Base-by-base conservation (phyloP, 352 stramenopile genomes). In the Phytophthora pisi region DNA sequence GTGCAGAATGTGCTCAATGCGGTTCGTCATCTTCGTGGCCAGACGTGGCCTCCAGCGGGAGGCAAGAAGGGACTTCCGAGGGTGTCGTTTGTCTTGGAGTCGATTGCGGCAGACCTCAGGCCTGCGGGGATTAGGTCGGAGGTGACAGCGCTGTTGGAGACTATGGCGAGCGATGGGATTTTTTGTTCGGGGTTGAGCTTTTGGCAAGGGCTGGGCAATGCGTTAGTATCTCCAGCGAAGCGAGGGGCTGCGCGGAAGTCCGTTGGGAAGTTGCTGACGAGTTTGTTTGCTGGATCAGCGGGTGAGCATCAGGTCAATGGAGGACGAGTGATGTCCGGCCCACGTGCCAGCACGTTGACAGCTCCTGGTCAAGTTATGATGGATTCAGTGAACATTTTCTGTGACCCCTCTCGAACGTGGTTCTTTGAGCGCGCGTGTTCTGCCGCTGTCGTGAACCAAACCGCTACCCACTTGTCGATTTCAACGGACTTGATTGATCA, bases 181-280 rank as follows among this genome's bases (percentile, higher is more conserved):
- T 31, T 31, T 7, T 31, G 28, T 31, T 31, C 28, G 28, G 28
- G 28, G 28, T 31, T 31, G 6, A 31, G 28, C 28, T 31, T 31
- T 9, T 31, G 28, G 28, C 28, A 31, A 31, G 28, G 28, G 28
- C 28, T 31, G 20, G 20, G 20, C 20, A 31, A 52, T 30, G n/a
- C 15, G 6, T 51, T 61, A 36, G 26, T 24, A 6, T 3, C 38
- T n/a, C 38, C 23, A 18, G n/a, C 24, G 3, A 52, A 61, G 8
- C 16, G n/a, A 42, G 54, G 23, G 30, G 54, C 34, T n/a, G 54
- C 54, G 10, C 54, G 54, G 15, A 51, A 61, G 31, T 15, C 54
- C 2, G 9, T 51, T 20, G 54, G 54, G 34, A 61, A 51, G 9
- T 13, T 61, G 15, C 38, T 61, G 18, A 52, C 26, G 10, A 40